These are phyloP conservation scores for Saturnispora kantuleensis DNA, from an alignment of 805 yeast genomes.

Conservation along the genomic window DNA sequence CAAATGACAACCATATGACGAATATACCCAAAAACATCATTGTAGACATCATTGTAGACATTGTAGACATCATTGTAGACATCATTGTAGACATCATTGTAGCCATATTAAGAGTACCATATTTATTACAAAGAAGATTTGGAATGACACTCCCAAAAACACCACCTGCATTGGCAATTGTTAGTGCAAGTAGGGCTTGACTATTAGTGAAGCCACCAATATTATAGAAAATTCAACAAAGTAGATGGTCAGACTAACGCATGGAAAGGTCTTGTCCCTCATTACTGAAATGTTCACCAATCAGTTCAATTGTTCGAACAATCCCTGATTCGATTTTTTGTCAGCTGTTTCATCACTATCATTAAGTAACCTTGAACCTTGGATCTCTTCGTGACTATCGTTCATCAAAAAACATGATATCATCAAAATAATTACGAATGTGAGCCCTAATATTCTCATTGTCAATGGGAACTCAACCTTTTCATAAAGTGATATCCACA, in stretches of 20 bases:
- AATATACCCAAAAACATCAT: constrained; percentile 37
- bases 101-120: constrained; percentile 37
- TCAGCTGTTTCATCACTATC: constrained; percentile 1
- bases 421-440: constrained; percentile 27
- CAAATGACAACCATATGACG: constrained; percentile 59
- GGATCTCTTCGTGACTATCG: constrained; percentile 20
- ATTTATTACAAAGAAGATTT: constrained; percentile 33
- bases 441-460: constrained; percentile 40
- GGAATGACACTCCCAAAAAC: constrained; percentile 38
- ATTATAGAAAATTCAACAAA: constrained; percentile 45
- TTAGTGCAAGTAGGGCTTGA: constrained; percentile 49
- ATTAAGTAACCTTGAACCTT: neutral
- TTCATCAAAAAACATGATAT: constrained; percentile 26
- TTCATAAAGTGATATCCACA: constrained; percentile 39
- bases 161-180: constrained; percentile 38
- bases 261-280: constrained; percentile 33
- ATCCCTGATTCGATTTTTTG: neutral
- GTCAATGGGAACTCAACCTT: constrained; percentile 54
- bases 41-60: constrained; percentile 29
- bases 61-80: constrained; percentile 28
- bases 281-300: constrained; percentile 34
- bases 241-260: constrained; percentile 32
- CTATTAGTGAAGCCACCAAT: constrained; percentile 36
- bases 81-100: constrained; percentile 31
- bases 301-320: constrained; percentile 17